These are phyloP conservation scores for Coniochaeta prunicola DNA, from an alignment of 2,329 filamentous ascomycete genomes.

Conservation along the genomic window DNA sequence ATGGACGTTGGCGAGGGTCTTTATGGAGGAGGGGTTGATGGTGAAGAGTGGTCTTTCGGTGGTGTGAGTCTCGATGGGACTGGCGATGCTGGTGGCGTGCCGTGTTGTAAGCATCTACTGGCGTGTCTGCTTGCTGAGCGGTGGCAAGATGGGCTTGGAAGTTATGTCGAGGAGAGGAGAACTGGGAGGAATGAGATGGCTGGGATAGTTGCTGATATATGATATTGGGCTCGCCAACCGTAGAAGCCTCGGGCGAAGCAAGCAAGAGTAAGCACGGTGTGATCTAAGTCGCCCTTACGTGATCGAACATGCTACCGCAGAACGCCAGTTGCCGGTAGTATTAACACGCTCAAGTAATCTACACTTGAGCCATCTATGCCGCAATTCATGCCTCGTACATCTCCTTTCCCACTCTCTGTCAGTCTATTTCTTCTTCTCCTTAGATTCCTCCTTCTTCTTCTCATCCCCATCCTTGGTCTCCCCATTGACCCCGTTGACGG, in stretches of 20 bases:
- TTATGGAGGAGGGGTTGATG: background rate
- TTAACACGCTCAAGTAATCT: slow-evolving; percentile 14
- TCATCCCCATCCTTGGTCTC: slow-evolving; percentile 35
- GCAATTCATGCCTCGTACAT: background rate
- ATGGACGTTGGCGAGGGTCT: background rate
- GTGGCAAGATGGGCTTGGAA: slow-evolving; percentile 50
- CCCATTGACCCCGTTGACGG: slow-evolving; percentile 34
- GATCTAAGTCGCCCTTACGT: background rate
- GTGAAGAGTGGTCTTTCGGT: slow-evolving; percentile 32
- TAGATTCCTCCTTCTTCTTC: slow-evolving; percentile 25
- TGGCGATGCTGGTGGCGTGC: slow-evolving; percentile 27
- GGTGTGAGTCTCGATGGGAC: slow-evolving; percentile 35
- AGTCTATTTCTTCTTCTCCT: slow-evolving; percentile 35
- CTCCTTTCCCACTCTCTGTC: slow-evolving; percentile 27
- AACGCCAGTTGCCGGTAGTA: slow-evolving; percentile 10
- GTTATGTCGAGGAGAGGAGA: slow-evolving; percentile 44
- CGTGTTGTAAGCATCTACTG: slow-evolving; percentile 82
- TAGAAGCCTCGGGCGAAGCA: no score
- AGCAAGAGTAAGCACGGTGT: background rate
- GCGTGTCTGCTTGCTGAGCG: slow-evolving; percentile 70
- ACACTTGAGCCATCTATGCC: slow-evolving; percentile 12
- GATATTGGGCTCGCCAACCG: slow-evolving; percentile 5
- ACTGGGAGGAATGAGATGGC: slow-evolving; percentile 62
- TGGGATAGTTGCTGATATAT: slow-evolving; percentile 48
- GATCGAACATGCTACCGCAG: background rate